Conservation (phyloP, 2,329 filamentous ascomycete species). For the Rhynchosporium graminicola region DNA sequence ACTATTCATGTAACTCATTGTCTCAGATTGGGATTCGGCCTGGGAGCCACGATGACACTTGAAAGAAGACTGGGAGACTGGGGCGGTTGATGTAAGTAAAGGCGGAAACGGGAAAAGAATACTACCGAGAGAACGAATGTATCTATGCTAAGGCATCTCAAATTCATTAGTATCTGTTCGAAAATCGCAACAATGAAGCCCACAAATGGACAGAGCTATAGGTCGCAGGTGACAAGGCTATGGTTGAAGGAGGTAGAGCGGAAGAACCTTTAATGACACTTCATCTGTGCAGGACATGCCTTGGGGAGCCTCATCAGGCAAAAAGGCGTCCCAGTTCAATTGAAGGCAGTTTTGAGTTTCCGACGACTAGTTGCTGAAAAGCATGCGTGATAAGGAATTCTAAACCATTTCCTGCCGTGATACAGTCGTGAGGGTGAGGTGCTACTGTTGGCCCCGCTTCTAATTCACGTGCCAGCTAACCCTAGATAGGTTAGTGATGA, state of each 20-base stretch:
- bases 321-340: slow-evolving; percentile 8
- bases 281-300: slow-evolving; percentile 17
- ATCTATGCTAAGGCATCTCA: too few species aligned
- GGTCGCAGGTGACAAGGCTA: slow-evolving; percentile 18
- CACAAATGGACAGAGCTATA: slow-evolving; percentile 21
- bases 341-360: slow-evolving; percentile 16
- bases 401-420: slow-evolving; percentile 11
- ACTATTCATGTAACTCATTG: too few species aligned
- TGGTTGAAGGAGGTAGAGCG: slow-evolving; percentile 19
- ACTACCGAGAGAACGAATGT: too few species aligned
- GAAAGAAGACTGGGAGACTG: too few species aligned
- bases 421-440: too few species aligned
- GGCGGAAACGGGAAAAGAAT: too few species aligned
- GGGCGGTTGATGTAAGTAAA: too few species aligned
- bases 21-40: too few species aligned
- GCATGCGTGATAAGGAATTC: slow-evolving; percentile 3
- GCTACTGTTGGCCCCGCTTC: background rate
- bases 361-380: slow-evolving; percentile 3
- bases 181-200: too few species aligned
- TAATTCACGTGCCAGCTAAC: background rate
- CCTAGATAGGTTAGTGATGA: slow-evolving; percentile 5
- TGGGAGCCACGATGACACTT: too few species aligned
- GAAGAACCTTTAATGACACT: slow-evolving; percentile 6
- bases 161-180: too few species aligned
- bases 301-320: slow-evolving; percentile 9